Base-by-base conservation (phyloP, 2,329 filamentous ascomycete genomes). In the Chrysoporthe puriensis region DNA sequence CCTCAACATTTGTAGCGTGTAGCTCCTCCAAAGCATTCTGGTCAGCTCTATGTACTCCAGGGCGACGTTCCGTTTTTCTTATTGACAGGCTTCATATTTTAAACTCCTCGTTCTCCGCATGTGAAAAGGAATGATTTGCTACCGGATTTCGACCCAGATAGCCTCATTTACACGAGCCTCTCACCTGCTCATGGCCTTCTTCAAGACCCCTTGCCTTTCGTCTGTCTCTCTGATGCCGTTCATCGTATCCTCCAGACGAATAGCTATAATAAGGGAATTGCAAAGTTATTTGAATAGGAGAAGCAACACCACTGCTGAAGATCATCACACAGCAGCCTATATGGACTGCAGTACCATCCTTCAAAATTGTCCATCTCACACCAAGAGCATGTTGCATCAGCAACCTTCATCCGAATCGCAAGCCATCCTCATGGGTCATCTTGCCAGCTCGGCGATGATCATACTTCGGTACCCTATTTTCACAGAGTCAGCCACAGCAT, bases 401-500 rank as follows among this genome's bases (percentile, higher is more conserved):
- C n/a, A 9, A n/a, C n/a, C 26, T 52, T 21, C 48, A 32, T n/a
- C 21, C 36, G 32, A 5, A 32, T 46, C 16, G 26, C 59, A 61
- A 8, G 9, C 43, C 26, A 48, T 26, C 21, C 8, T 40, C n/a
- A 18, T 4, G 59, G 2, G n/a, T 11, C 3, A 48, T 26, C 21
- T 6, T 61, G 11, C 42, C 59, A 7, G 42, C 14, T 18, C n/a
- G 58, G 36, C 44, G 43, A 18, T 34, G n/a, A 26, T 18, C 43
- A 32, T 59, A 50, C 9, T 21, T 56, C 7, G 36, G 26, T 4
- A 26, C 6, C 36, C 57, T 46, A 36, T 26, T 44, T 44, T 56
- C 46, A 21, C n/a, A 46, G 43, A 40, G 46, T 62, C 59, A 59
- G 48, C 65, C 59, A 59, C 40, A 40, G 59, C 43, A 44, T 9